Percentiles rank a stretch among this genome's conserved stretches.
phyloP scores from a whole-genome alignment of 306 rosid genomes.

The Cucurbita moschata region DNA sequence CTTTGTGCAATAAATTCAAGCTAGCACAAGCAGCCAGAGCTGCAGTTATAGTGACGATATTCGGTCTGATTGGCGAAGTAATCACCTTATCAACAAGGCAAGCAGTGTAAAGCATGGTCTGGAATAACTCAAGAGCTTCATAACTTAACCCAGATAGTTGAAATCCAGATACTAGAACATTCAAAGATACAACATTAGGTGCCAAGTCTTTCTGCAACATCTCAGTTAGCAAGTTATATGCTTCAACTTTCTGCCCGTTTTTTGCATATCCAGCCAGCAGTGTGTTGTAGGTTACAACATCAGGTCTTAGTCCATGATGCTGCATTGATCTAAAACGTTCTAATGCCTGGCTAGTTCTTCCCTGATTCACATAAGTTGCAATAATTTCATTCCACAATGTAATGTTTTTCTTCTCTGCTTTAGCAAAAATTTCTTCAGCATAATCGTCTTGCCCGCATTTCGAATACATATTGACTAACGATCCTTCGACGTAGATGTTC shows the following conservation, averaged over 20 bases:
- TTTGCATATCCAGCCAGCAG: constrained; percentile 28
- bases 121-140: constrained; percentile 30
- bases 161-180: constrained; percentile 30
- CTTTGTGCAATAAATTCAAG: constrained; percentile 15
- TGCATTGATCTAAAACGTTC: constrained; percentile 23
- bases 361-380: constrained; percentile 19
- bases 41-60: constrained; percentile 18
- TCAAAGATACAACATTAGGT: constrained; percentile 27
- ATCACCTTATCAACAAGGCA: constrained; percentile 3
- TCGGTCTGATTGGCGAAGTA: constrained; percentile 6
- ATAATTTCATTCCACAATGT: constrained; percentile 33
- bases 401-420: constrained; percentile 17
- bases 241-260: constrained; percentile 24
- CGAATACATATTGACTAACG: constrained; percentile 27
- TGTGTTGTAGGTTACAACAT: constrained; percentile 30
- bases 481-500: constrained; percentile 27
- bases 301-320: constrained; percentile 21
- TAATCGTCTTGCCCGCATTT: constrained; percentile 18
- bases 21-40: constrained; percentile 38
- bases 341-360: constrained; percentile 14
- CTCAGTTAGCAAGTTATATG: constrained; percentile 24
- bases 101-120: constrained; percentile 14
- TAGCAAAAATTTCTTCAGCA: constrained; percentile 16
- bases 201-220: constrained; percentile 15
- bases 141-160: constrained; percentile 30